Conservation (phyloP, 208 protist genomes). For the Wallacemonas collosoma region DNA sequence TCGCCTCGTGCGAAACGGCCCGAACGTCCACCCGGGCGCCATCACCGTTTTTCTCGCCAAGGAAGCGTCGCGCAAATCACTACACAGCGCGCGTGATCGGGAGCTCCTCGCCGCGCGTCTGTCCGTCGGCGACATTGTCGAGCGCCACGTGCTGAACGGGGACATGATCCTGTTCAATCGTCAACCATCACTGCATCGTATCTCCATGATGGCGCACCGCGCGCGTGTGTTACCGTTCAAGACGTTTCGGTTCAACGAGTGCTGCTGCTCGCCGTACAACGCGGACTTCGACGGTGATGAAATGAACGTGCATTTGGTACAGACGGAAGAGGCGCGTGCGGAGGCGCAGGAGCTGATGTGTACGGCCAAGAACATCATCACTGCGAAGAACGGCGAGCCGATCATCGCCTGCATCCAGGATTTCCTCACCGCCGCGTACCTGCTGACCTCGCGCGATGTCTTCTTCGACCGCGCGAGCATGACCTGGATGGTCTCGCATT, state of each 20-base stretch:
- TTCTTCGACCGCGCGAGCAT: constrained; percentile 97
- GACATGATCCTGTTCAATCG: constrained; percentile 99
- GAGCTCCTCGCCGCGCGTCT: constrained; percentile 83
- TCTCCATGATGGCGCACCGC: constrained; percentile 99
- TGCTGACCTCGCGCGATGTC: constrained; percentile 95
- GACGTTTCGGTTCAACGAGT: constrained; percentile 99
- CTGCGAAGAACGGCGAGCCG: constrained; percentile 97
- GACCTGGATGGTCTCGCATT: constrained; percentile 88
- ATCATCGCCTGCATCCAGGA: constrained; percentile 99
- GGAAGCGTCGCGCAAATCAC: constrained; percentile 78
- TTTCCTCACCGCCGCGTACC: constrained; percentile 97
- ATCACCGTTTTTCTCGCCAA: constrained; percentile 91
- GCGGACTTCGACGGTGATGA: constrained; percentile 99
- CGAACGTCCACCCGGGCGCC: constrained; percentile 96
- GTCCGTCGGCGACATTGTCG: constrained; percentile 97
- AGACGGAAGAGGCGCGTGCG: constrained; percentile 98
- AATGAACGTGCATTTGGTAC: constrained; percentile 99
- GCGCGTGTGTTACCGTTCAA: constrained; percentile 95
- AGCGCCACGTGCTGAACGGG: constrained; percentile 98
- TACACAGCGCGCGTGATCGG: constrained; percentile 70
- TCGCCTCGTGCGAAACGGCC: constrained; percentile 95
- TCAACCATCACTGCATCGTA: constrained; percentile 99
- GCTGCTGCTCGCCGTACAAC: constrained; percentile 99
- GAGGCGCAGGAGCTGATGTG: constrained; percentile 98
- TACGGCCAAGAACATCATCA: constrained; percentile 97